Conservation (phyloP, 805 yeast genomes). For the Torulaspora indica region DNA sequence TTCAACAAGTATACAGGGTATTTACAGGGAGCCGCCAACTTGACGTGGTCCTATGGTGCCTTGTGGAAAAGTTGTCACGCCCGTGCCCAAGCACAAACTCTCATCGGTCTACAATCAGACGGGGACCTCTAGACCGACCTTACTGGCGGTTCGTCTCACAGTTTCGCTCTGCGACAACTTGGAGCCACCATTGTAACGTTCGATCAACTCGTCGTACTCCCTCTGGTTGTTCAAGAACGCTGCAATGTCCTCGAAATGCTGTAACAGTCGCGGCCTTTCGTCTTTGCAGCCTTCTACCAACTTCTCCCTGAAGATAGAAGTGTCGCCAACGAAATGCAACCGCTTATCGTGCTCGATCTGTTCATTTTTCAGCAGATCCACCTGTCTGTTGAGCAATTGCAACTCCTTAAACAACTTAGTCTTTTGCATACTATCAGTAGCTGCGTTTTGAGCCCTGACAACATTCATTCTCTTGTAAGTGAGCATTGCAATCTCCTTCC, state of each 20-base stretch:
- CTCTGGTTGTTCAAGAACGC: slow-evolving; percentile 68
- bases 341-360: slow-evolving; percentile 15
- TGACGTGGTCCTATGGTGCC: slow-evolving; percentile 89
- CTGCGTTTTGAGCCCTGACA: slow-evolving; percentile 16
- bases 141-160: slow-evolving; percentile 71
- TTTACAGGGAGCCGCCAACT: slow-evolving; percentile 80
- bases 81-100: slow-evolving; percentile 39
- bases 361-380: slow-evolving; percentile 14
- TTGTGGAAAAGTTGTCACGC: slow-evolving; percentile 65
- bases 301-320: slow-evolving; percentile 14
- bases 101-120: slow-evolving; percentile 20
- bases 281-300: slow-evolving; percentile 7
- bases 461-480: slow-evolving; percentile 25
- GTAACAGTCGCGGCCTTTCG: slow-evolving; percentile 4
- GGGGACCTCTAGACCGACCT: slow-evolving; percentile 81
- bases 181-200: slow-evolving; percentile 77
- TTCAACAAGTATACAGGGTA: slow-evolving; percentile 75
- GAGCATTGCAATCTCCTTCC: slow-evolving; percentile 23
- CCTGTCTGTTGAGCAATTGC: slow-evolving; percentile 15
- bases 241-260: slow-evolving; percentile 54
- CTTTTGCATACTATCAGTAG: slow-evolving; percentile 8
- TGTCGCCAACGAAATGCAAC: slow-evolving; percentile 19
- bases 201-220: slow-evolving; percentile 69
- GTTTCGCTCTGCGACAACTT: slow-evolving; percentile 73
- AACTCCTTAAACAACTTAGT: slow-evolving; percentile 9